Percentiles rank a stretch among this genome's conserved stretches.
phyloP scores from a whole-genome alignment of 345 rosid species.

The Pugionium cornutum region DNA sequence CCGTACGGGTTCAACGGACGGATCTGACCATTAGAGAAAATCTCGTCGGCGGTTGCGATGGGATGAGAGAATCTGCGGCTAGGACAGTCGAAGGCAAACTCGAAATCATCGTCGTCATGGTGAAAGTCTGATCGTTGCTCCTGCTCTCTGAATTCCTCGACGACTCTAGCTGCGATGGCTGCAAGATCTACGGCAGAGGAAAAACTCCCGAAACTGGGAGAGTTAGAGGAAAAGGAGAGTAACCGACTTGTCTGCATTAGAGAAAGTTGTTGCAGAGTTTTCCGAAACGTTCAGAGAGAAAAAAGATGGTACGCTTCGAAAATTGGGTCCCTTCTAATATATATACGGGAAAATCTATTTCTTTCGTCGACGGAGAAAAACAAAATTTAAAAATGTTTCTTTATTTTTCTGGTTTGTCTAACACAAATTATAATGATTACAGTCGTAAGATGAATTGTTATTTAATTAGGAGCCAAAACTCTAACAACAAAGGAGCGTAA shows the following conservation, averaged over 20 bases:
- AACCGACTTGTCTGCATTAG: constrained; percentile 49
- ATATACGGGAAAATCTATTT: constrained; percentile 3
- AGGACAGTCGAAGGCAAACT: constrained; percentile 52
- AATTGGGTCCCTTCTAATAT: constrained; percentile 27
- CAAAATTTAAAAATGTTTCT: constrained; percentile 18
- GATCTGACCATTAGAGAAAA: constrained; percentile 63
- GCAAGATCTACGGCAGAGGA: constrained; percentile 49
- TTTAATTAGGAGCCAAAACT: constrained; percentile 23
- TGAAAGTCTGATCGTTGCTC: constrained; percentile 22
- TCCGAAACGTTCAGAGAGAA: constrained; percentile 21
- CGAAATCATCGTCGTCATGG: constrained; percentile 41
- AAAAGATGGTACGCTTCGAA: constrained; percentile 16
- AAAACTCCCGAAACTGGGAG: constrained; percentile 44
- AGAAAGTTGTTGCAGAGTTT: neutral
- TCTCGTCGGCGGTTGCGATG: constrained; percentile 58
- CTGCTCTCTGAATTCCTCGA: constrained; percentile 45
- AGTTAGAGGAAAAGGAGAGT: constrained; percentile 47
- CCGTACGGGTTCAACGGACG: constrained; percentile 57
- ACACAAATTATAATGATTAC: constrained; percentile 28
- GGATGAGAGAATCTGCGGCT: constrained; percentile 38
- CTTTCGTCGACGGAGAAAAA: constrained; percentile 4
- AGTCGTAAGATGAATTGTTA: neutral
- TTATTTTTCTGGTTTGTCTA: too few species aligned
- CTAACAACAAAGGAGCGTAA: constrained; percentile 24
- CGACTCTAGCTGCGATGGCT: constrained; percentile 54